Base-by-base conservation (phyloP, 371 early-diverging fungal species). In the Rhizopus delemar region DNA sequence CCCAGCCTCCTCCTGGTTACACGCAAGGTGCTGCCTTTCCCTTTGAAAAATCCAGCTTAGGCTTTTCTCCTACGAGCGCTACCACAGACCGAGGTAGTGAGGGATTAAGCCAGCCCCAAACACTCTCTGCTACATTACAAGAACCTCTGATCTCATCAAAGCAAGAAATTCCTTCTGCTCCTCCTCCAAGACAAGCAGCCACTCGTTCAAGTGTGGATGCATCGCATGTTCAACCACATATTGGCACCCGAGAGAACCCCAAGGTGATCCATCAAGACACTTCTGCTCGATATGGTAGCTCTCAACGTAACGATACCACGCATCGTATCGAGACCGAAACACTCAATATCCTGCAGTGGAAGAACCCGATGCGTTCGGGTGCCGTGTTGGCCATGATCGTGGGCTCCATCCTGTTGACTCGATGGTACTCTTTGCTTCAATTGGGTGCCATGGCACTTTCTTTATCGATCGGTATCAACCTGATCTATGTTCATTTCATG, bases 341-440 rank as follows among this genome's bases (percentile, higher is more conserved):
- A 0, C 56, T 62, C 12, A 32, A 41, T 9, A 53, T 77, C n/a
- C 50, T 78, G 5, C 58, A 72, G 41, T 78, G 79, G 79, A 57
- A 69, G 39, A 66, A 72, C 22, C 79, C 79, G 33, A 59, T 69
- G 38, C 69, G 79, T 4, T 78, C 79, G 3, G 71, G 59, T n/a
- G 61, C 57, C 0, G 53, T 65, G 4, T 46, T 78, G 16, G 60
- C 36, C 13, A 8, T 65, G 1, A 54, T 67, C 56, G 58, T 71
- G 8, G 68, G 67, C 6, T 52, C 62, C 5, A 67, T 75, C n/a
- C 6, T 73, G 3, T 41, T 78, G 58, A 63, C 74, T 35, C 66
- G 72, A 4, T 68, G 63, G 48, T 78, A 78, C 45, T 78, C 79
- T 22, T 48, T 75, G 28, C 57, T 78, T 5, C 75, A 78, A 53